Base-by-base conservation (phyloP, 2,329 filamentous ascomycete genomes). In the Xylariaceae sp. region DNA sequence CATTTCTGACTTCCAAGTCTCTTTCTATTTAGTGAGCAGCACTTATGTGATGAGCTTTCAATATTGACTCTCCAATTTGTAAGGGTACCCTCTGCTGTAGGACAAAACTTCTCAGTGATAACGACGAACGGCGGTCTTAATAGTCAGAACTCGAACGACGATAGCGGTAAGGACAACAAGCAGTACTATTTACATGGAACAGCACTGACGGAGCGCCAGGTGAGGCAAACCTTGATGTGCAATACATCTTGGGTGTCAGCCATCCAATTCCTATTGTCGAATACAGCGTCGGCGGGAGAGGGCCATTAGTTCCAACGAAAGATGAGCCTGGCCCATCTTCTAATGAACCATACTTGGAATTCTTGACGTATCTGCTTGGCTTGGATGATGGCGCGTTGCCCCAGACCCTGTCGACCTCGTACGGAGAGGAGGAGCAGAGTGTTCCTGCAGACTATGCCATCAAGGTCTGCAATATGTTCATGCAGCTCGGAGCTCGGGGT, bases 291-390 rank as follows among this genome's bases (percentile, higher is more conserved):
- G 83, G 75, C 18, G 85, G 84, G 31, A 70, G 68, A 18, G 81
- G 75, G 59, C 74, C 87, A 0, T 72, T 87, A 0, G 68, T 74
- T 10, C 78, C 84, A 12, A 74, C 77, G 0, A 72, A 76, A 13
- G 69, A 75, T 18, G 68, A 81, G 42, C 73, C 86, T 1, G 66
- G 60, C 1, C 66, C 63, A 1, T 83, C 82, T 0, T 85, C 81
- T 58, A 89, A 89, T 66, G 87, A 90, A 70, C 84, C 84, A 0
- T 88, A 87, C 66, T 73, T 87, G 2, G 75, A 75, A 19, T 88
- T 82, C 74, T 71, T 88, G 31, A 76, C 82, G 53, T 82, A 81
- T 64, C 66, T 87, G 60, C 71, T 86, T 5, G 72, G 69, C 12
- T 75, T 86, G 2, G 69, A 69, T 0, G 75, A 76, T 42, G 59